Base-by-base conservation (phyloP, 768 basidiomycete species). In the Suillus discolor region DNA sequence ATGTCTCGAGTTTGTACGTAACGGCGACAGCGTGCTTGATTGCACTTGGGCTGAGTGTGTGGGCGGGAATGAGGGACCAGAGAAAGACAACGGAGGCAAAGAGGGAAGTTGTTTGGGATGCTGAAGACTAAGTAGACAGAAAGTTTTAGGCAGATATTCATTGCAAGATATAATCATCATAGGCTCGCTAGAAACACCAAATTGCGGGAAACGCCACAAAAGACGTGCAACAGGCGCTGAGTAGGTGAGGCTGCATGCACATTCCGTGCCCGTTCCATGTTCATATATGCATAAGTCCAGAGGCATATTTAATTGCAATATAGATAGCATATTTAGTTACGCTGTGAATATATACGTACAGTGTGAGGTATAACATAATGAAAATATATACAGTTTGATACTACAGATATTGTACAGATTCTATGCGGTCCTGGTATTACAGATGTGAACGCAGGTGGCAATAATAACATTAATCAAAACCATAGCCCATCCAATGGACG, bases 1-100 rank as follows among this genome's bases (percentile, higher is more conserved):
- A 92, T 67, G 77, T 84, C 31, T 81, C 80, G 49, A 87, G 85
- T 62, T 71, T 92, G 55, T 79, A 85, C 68, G 70, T 92, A 67
- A 81, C 80, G 1, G 71, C 75, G 3, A 62, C 71, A 6, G 80
- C 79, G 20, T 82, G 81, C 47, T 70, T 74, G 12, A 16, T 72
- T 12, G 78, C 81, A 25, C 74, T 81, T 18, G 72, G 71, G 20
- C 62, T 81, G 70, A 82, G 80, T 53, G 70, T 71, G 57, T 75
- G 78, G 71, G 79, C 81, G 12, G 80, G 77, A 8, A 70, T 78
- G 65, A 74, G 79, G 67, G 80, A 81, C 51, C 63, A 72, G 15
- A 54, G 65, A 62, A 73, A 71, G 55, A 31, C 63, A 79, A 78
- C 65, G 74, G 81, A 28, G 68, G 74, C 47, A 72, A 80, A 36